These are phyloP conservation scores for Melaleuca quinquenervia DNA, from an alignment of 345 rosid genomes.

Conservation along the genomic window DNA sequence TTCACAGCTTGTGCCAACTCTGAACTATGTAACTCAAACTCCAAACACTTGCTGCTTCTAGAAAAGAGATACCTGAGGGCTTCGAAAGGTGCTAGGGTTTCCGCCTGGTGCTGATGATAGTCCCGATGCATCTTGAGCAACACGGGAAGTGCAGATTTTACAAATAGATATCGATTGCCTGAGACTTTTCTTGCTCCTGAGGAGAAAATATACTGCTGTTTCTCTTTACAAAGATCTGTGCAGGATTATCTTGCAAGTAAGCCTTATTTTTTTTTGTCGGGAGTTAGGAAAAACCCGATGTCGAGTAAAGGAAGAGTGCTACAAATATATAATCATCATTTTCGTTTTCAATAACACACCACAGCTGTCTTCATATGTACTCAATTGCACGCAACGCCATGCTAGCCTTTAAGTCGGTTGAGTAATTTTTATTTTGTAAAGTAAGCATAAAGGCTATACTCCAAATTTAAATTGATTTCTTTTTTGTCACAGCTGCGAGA, in stretches of 20 bases:
- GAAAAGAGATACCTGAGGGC: too few species aligned
- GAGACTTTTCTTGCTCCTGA: neutral
- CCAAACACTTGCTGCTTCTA: too few species aligned
- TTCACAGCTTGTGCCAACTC: too few species aligned
- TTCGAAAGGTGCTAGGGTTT: too few species aligned
- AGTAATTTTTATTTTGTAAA: neutral
- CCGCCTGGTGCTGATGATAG: too few species aligned
- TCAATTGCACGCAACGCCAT: neutral
- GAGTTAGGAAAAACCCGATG: neutral
- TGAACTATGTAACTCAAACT: too few species aligned
- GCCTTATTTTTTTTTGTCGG: neutral
- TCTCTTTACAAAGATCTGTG: neutral
- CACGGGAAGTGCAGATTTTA: too few species aligned
- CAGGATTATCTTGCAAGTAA: neutral
- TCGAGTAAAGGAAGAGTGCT: neutral
- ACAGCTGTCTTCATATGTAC: neutral
- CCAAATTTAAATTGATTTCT: neutral
- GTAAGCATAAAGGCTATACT: neutral
- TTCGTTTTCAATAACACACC: neutral
- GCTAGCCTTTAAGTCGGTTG: neutral
- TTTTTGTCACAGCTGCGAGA: neutral
- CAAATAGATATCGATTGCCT: neutral
- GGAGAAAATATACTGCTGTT: neutral
- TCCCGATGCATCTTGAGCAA: too few species aligned
- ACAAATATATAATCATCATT: neutral